These are phyloP conservation scores for Dissophora ornata DNA, from an alignment of 192 early-diverging fungal genomes.

Conservation along the genomic window DNA sequence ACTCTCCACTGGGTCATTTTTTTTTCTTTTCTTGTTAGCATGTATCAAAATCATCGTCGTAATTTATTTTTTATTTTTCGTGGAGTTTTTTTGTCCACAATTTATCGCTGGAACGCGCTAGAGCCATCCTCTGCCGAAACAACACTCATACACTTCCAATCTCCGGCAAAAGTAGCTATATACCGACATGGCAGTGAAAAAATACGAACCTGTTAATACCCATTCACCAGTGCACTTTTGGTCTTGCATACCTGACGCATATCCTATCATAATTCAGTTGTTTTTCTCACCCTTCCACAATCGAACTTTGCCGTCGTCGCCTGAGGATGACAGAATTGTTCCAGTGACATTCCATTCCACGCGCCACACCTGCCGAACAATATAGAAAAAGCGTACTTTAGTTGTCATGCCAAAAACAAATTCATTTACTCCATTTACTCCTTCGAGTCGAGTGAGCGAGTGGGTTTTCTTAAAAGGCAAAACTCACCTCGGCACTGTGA, in stretches of 20 bases:
- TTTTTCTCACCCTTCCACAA: constrained; percentile 81
- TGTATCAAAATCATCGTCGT: background rate
- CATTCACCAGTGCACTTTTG: too few species aligned
- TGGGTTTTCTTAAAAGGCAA: too few species aligned
- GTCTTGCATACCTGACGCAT: too few species aligned
- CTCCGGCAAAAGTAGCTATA: constrained; percentile 57
- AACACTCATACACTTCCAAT: constrained; percentile 72
- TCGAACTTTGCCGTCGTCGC: constrained; percentile 84
- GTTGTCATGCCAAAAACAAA: too few species aligned
- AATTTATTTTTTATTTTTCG: too few species aligned
- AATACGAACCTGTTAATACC: too few species aligned
- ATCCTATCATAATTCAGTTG: too few species aligned
- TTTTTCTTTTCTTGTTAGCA: constrained; percentile 7
- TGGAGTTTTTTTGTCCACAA: too few species aligned
- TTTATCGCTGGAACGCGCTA: constrained; percentile 31
- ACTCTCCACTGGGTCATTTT: background rate
- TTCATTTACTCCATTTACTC: too few species aligned
- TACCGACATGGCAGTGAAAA: background rate
- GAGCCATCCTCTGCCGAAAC: constrained; percentile 64
- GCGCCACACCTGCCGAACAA: constrained; percentile 79
- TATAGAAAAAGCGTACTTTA: too few species aligned
- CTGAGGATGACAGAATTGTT: constrained; percentile 80
- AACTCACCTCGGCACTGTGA: constrained; percentile 67
- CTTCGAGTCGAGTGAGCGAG: too few species aligned
- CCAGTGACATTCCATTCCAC: constrained; percentile 91